Conservation (phyloP, 148 eudicot genomes). For the Camellia sinensis region DNA sequence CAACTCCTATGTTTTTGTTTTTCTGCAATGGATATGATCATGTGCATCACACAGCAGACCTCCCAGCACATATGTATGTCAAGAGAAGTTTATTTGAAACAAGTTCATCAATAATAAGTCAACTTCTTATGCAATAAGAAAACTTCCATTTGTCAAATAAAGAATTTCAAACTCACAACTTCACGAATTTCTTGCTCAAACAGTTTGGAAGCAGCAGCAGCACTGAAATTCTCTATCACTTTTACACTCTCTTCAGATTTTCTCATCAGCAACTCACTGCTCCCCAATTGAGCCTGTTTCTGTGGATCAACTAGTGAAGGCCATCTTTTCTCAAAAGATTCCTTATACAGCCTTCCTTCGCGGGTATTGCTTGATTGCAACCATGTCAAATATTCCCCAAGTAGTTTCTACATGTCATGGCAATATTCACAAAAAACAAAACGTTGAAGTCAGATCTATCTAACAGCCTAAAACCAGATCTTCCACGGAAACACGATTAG, state of each 20-base stretch:
- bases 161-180: slow-evolving; percentile 55
- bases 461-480: background rate
- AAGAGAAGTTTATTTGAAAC: slow-evolving; percentile 8
- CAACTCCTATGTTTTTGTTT: background rate
- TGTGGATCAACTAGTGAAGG: slow-evolving; percentile 42
- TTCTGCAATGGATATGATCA: background rate
- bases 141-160: background rate
- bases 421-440: slow-evolving; percentile 7
- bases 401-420: slow-evolving; percentile 50
- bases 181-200: slow-evolving; percentile 93
- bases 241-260: slow-evolving; percentile 45
- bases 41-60: background rate
- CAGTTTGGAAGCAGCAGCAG: slow-evolving; percentile 67
- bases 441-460: slow-evolving; percentile 3
- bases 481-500: background rate
- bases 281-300: slow-evolving; percentile 28
- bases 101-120: background rate
- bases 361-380: slow-evolving; percentile 51
- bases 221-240: slow-evolving; percentile 61
- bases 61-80: background rate
- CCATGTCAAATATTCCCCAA: slow-evolving; percentile 67
- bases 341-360: slow-evolving; percentile 58
- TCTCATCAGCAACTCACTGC: slow-evolving; percentile 34
- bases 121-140: background rate
- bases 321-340: slow-evolving; percentile 75